These are phyloP conservation scores for Spirogloea muscicola DNA, from an alignment of 139 green algal species.

Conservation along the genomic window DNA sequence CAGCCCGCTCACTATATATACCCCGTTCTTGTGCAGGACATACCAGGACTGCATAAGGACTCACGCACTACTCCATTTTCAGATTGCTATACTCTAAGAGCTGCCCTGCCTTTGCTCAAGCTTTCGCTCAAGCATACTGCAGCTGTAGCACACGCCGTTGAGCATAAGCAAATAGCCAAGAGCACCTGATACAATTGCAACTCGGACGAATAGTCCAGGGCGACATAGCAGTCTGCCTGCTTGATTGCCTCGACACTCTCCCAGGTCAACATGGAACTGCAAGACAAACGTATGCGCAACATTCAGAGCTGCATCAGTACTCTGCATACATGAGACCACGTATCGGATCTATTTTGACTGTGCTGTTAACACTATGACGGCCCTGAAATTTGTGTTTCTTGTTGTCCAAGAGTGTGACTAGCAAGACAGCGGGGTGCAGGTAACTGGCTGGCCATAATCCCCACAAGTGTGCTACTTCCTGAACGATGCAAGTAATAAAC, in stretches of 20 bases:
- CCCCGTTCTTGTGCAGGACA: too few relatives aligned
- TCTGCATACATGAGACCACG: neutral
- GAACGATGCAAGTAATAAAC: slow-evolving; percentile 3
- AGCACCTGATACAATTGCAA: slow-evolving; percentile 4
- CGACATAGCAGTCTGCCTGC: slow-evolving; percentile 11
- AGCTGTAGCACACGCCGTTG: too few relatives aligned
- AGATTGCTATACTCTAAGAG: too few relatives aligned
- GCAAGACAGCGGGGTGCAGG: neutral
- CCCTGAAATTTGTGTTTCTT: neutral
- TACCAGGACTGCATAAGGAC: too few relatives aligned
- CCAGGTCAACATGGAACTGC: slow-evolving; percentile 26
- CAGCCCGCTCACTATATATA: too few relatives aligned
- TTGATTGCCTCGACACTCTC: slow-evolving; percentile 45
- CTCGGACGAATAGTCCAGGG: slow-evolving; percentile 2
- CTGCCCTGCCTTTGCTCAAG: too few relatives aligned
- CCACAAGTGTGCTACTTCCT: neutral
- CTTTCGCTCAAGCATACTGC: too few relatives aligned
- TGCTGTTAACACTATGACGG: too few relatives aligned
- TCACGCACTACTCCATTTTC: too few relatives aligned
- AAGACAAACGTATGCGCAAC: neutral
- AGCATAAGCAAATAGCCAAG: too few relatives aligned
- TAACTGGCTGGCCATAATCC: neutral
- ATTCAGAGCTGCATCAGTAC: neutral
- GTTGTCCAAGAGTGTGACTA: neutral
- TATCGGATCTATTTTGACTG: neutral